Percentiles rank a stretch among this genome's conserved stretches.
Conservation (phyloP, 2,329 filamentous ascomycete genomes). For the Penicillium sp. region DNA sequence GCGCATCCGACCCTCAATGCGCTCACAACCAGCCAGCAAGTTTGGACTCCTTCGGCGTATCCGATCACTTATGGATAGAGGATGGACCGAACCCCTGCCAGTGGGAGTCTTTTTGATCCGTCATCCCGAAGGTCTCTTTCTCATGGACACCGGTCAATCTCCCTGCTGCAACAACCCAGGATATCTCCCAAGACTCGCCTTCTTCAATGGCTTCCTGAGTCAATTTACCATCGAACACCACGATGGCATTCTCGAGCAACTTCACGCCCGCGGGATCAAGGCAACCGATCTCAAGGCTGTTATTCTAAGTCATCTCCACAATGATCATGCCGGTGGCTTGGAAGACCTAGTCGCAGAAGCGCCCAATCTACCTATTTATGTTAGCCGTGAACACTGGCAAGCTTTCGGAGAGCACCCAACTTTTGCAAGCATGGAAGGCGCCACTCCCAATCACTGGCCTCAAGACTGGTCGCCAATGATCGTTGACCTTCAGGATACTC, state of each 20-base stretch:
- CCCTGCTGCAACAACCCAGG: constrained; percentile 21
- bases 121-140: constrained; percentile 27
- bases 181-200: constrained; percentile 23
- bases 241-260: constrained; percentile 13
- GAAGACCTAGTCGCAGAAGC: constrained; percentile 27
- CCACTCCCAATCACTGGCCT: constrained; percentile 35
- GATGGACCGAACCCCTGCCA: constrained; percentile 17
- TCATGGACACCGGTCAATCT: constrained; percentile 31
- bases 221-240: constrained; percentile 8
- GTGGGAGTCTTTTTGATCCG: constrained; percentile 25
- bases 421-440: constrained; percentile 30
- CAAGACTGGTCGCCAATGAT: constrained; percentile 32
- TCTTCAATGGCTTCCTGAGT: constrained; percentile 4
- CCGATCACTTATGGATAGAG: constrained; percentile 4
- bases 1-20: constrained; percentile 16
- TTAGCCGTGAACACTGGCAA: constrained; percentile 34
- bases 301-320: constrained; percentile 18
- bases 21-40: constrained; percentile 14
- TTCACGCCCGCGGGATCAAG: constrained; percentile 9
- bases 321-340: constrained; percentile 21
- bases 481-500: constrained; percentile 23
- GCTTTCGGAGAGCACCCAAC: constrained; percentile 31
- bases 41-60: constrained; percentile 5
- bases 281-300: constrained; percentile 22
- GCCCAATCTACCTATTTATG: constrained; percentile 28